Percentiles rank a stretch among this genome's conserved stretches.
These are phyloP conservation scores for Melanomma pulvis-pyrius DNA, from an alignment of 495 filamentous ascomycete genomes.

Conservation along the genomic window DNA sequence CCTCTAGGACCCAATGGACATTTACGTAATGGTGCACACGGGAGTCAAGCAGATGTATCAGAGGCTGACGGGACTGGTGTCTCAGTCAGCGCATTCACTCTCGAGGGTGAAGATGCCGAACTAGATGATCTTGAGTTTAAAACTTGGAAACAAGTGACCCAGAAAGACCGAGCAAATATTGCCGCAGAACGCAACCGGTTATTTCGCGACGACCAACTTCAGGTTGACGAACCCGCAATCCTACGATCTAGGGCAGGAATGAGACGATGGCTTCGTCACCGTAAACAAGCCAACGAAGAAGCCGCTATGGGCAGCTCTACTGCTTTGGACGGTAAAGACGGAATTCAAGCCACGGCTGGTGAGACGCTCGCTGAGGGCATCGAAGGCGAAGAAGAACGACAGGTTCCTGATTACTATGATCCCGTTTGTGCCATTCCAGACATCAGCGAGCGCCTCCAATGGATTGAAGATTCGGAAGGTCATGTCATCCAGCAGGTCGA, in stretches of 20 bases:
- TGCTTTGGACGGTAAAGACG: conserved; percentile 50
- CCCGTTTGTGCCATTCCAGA: conserved; percentile 84
- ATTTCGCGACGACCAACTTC: conserved; percentile 81
- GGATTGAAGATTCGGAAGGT: conserved; percentile 85
- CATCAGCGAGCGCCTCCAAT: conserved; percentile 70
- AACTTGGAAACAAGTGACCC: conserved; percentile 98
- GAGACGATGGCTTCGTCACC: conserved; percentile 77
- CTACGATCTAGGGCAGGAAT: conserved; percentile 76
- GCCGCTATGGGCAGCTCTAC: conserved; percentile 46
- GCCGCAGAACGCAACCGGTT: conserved; percentile 80
- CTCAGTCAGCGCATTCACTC: conserved; percentile 62
- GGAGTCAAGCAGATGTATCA: conserved; percentile 76
- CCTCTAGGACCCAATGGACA: conserved; percentile 73
- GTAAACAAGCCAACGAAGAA: conserved; percentile 61
- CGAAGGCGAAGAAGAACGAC: conserved; percentile 76
- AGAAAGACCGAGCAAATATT: conserved; percentile 88
- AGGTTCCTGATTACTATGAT: conserved; percentile 92
- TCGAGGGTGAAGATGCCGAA: conserved; percentile 57
- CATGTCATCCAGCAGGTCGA: conserved; percentile 83
- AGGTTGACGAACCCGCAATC: conserved; percentile 83
- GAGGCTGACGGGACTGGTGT: conserved; percentile 71
- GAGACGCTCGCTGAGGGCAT: conserved; percentile 91
- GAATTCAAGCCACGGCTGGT: conserved; percentile 51
- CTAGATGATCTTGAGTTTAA: conserved; percentile 89
- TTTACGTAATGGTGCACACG: conserved; percentile 55